These are phyloP conservation scores for Kwoniella mangroviensis DNA, from an alignment of 768 basidiomycete genomes.

Conservation along the genomic window DNA sequence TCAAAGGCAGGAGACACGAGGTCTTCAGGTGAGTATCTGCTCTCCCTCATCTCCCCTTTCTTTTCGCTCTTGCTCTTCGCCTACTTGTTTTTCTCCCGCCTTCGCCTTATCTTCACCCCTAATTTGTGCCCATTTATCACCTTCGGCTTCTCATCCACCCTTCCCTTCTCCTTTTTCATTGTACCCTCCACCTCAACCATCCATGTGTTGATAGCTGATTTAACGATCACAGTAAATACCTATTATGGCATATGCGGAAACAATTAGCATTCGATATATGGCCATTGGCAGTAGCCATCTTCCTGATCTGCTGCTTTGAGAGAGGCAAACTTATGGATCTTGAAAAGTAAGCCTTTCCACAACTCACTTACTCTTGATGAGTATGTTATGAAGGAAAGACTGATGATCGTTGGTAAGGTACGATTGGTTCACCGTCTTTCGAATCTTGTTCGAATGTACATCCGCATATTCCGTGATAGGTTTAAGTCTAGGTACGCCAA, in stretches of 20 bases:
- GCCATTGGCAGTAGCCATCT: slow-evolving; percentile 48
- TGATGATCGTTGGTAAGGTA: slow-evolving; percentile 1
- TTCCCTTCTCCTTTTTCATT: too few species aligned
- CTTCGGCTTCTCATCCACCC: too few species aligned
- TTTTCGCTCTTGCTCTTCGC: neutral
- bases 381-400: too few species aligned
- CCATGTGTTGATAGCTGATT: neutral
- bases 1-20: slow-evolving; percentile 36
- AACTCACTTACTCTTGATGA: neutral
- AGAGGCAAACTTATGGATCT: slow-evolving; percentile 44
- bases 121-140: neutral
- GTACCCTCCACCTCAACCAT: too few species aligned
- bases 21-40: slow-evolving; percentile 38
- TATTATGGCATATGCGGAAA: slow-evolving; percentile 43
- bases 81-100: too few species aligned
- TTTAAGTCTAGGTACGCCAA: slow-evolving; percentile 46
- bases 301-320: slow-evolving; percentile 47
- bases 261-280: slow-evolving; percentile 56
- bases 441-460: slow-evolving; percentile 53
- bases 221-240: slow-evolving; percentile 40
- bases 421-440: slow-evolving; percentile 46
- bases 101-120: neutral
- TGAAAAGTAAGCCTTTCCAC: slow-evolving; percentile 17
- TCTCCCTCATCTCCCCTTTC: neutral
- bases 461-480: slow-evolving; percentile 52